Evolutionary conservation across 148 eudicot species (phyloP).

Genomic region (Salicornia ramosissima): DNA sequence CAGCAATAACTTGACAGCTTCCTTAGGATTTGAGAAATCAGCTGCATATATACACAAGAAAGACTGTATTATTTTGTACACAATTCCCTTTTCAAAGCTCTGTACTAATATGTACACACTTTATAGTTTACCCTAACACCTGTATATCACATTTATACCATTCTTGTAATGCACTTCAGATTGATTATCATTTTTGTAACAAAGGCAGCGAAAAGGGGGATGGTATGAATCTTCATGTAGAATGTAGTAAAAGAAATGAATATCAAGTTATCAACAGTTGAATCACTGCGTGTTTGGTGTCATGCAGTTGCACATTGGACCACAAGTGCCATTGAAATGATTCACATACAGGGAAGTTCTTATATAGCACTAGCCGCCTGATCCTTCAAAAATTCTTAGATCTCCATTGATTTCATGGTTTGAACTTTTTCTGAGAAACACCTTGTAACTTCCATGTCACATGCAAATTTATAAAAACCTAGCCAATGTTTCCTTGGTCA

Average conservation of each 20-base stretch:
- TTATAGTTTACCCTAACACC: neutral
- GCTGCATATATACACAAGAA: conserved; percentile 39
- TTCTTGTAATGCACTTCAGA: neutral
- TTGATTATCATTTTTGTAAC: too few species aligned
- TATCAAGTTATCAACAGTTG: neutral
- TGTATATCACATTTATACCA: neutral
- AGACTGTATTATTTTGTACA: neutral
- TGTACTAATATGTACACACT: neutral
- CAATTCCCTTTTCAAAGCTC: neutral
- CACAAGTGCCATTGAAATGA: neutral
- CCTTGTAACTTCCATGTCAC: too few species aligned
- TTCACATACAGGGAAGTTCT: neutral
- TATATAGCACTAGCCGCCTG: neutral
- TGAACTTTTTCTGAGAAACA: too few species aligned
- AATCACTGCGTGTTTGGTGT: neutral
- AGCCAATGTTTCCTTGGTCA: too few species aligned
- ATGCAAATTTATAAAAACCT: too few species aligned
- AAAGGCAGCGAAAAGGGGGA: neutral
- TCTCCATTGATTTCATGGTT: too few species aligned
- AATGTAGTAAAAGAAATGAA: neutral
- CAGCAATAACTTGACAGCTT: conserved; percentile 69
- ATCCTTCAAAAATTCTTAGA: neutral
- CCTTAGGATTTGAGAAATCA: conserved; percentile 45
- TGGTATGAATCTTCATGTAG: neutral
- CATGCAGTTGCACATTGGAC: neutral